These are phyloP conservation scores for Vigna trinervia DNA, from an alignment of 306 rosid species.

Conservation along the genomic window DNA sequence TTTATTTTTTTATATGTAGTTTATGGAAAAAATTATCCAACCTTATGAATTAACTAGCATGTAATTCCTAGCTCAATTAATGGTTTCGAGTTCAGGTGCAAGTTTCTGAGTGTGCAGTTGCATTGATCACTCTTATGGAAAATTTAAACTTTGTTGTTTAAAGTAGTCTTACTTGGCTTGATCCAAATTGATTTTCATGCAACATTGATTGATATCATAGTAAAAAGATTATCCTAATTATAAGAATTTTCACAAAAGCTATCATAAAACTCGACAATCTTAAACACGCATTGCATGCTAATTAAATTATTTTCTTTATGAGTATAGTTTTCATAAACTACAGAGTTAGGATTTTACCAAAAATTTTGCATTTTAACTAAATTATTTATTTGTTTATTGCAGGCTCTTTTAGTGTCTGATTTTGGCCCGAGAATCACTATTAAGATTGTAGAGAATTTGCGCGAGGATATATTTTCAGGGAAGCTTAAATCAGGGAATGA, in stretches of 20 bases:
- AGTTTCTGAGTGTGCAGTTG: too few relatives aligned
- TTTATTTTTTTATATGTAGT: background rate
- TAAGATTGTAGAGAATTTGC: conserved; percentile 86
- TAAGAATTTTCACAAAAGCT: background rate
- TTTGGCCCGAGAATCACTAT: conserved; percentile 88
- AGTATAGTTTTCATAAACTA: background rate
- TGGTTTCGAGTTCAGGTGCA: too few relatives aligned
- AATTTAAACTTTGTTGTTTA: background rate
- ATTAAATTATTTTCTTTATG: background rate
- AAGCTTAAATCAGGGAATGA: conserved; percentile 94
- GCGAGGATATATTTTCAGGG: conserved; percentile 83
- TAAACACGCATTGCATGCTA: background rate
- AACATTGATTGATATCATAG: background rate
- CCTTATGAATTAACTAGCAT: background rate
- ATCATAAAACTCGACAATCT: background rate
- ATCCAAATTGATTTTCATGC: background rate
- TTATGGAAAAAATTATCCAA: background rate
- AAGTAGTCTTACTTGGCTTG: background rate
- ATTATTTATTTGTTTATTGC: conserved; percentile 28
- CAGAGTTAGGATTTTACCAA: background rate
- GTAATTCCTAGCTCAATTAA: too few relatives aligned
- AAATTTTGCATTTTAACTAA: background rate
- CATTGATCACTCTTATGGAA: background rate
- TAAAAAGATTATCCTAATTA: background rate
- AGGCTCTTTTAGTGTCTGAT: conserved; percentile 91